phyloP scores from a whole-genome alignment of 805 yeast genomes.

The Vanderwaltozyma tropicalis region DNA sequence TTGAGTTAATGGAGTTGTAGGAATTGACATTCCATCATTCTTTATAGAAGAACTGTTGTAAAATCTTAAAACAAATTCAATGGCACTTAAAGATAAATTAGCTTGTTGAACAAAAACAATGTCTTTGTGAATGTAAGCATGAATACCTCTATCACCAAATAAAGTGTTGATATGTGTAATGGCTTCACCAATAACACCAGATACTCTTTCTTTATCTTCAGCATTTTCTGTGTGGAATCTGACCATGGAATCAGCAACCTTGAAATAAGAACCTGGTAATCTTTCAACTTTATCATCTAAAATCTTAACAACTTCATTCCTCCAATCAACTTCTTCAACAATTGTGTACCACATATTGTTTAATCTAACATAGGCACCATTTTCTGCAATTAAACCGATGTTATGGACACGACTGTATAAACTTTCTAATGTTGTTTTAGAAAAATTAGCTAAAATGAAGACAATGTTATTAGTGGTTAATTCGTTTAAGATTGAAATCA shows the following conservation, averaged over 20 bases:
- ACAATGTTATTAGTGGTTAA: constrained; percentile 58
- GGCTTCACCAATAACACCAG: constrained; percentile 68
- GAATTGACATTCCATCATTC: constrained; percentile 20
- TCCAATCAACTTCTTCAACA: constrained; percentile 41
- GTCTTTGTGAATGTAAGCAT: constrained; percentile 64
- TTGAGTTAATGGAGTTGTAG: constrained; percentile 18
- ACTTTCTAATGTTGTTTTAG: constrained; percentile 54
- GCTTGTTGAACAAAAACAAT: constrained; percentile 63
- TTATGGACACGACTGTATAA: constrained; percentile 56
- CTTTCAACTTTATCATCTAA: constrained; percentile 47
- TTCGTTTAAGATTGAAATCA: constrained; percentile 47
- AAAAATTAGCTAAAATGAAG: constrained; percentile 58
- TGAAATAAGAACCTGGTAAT: constrained; percentile 66
- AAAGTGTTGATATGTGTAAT: constrained; percentile 76
- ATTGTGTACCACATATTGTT: constrained; percentile 52
- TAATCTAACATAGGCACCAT: constrained; percentile 68
- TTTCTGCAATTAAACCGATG: constrained; percentile 80
- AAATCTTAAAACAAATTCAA: constrained; percentile 40
- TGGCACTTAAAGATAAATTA: constrained; percentile 46
- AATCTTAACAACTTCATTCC: constrained; percentile 25
- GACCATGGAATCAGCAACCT: constrained; percentile 65
- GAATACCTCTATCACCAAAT: constrained; percentile 52
- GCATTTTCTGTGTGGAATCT: constrained; percentile 67
- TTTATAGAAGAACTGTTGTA: constrained; percentile 21
- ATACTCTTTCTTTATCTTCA: constrained; percentile 51